Percentiles rank a stretch among this genome's conserved stretches.
Conservation (phyloP, 2,329 filamentous ascomycete species). For the Penicillium verrucosum region DNA sequence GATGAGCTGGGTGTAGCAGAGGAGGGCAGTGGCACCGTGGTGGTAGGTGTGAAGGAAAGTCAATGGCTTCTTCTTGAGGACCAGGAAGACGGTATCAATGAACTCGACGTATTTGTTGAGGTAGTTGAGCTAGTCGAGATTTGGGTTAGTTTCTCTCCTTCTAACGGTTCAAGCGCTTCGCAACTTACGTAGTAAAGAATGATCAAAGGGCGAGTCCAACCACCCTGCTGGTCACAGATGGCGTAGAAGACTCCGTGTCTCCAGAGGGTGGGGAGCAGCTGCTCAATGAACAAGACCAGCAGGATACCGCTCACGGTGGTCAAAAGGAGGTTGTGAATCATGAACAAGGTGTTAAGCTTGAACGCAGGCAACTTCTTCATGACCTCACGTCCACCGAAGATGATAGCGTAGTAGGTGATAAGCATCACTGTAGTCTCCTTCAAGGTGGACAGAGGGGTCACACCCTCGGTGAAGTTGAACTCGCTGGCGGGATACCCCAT, state of each 20-base stretch:
- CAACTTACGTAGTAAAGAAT: constrained; percentile 89
- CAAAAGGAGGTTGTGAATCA: constrained; percentile 94
- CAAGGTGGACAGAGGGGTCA: constrained; percentile 87
- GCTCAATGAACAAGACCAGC: constrained; percentile 82
- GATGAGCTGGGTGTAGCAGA: constrained; percentile 96
- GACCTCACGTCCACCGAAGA: constrained; percentile 85
- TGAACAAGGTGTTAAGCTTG: constrained; percentile 85
- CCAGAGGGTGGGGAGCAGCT: constrained; percentile 78
- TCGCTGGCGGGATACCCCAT: constrained; percentile 80
- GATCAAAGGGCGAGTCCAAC: constrained; percentile 91
- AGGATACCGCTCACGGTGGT: constrained; percentile 79
- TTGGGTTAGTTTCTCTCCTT: constrained; percentile 33
- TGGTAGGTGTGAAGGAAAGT: constrained; percentile 99
- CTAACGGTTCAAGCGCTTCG: neutral
- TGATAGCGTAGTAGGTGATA: constrained; percentile 84
- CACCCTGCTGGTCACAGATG: constrained; percentile 73
- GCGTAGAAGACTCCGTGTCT: constrained; percentile 81
- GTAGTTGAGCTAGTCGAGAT: constrained; percentile 76
- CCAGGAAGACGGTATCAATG: constrained; percentile 91
- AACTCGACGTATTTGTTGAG: constrained; percentile 97
- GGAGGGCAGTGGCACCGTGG: constrained; percentile 91
- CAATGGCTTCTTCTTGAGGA: constrained; percentile 98
- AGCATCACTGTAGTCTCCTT: constrained; percentile 78
- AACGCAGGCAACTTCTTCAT: constrained; percentile 85
- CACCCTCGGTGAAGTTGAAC: constrained; percentile 76